A percentile compares a stretch with the other conserved stretches of the same genome.
These are phyloP conservation scores for Fusarium sp. DNA, from an alignment of 2,329 filamentous ascomycete species.

Conservation along the genomic window DNA sequence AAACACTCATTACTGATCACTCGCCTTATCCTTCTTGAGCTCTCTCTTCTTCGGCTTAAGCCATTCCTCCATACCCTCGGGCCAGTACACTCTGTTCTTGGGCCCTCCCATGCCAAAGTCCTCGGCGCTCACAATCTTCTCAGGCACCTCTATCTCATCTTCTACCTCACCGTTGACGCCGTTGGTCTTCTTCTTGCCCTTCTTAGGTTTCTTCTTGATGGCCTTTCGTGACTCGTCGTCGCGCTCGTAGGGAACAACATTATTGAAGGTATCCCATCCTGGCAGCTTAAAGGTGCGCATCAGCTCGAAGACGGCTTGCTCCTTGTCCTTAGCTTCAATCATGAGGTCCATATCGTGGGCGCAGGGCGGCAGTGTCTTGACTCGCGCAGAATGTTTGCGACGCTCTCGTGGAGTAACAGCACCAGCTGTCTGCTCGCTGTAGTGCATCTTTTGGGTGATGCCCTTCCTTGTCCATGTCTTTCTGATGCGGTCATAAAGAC, in stretches of 20 bases:
- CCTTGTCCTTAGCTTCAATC: slow-evolving; percentile 99
- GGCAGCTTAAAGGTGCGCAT: slow-evolving; percentile 91
- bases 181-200: slow-evolving; percentile 52
- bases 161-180: slow-evolving; percentile 52
- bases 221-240: slow-evolving; percentile 75
- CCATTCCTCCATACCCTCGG: slow-evolving; percentile 90
- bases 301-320: slow-evolving; percentile 94
- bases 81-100: slow-evolving; percentile 89
- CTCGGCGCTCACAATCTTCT: slow-evolving; percentile 68
- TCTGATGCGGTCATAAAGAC: slow-evolving; percentile 79
- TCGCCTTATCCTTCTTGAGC: slow-evolving; percentile 58
- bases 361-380: slow-evolving; percentile 85
- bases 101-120: slow-evolving; percentile 90
- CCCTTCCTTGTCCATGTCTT: slow-evolving; percentile 86
- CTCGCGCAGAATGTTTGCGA: slow-evolving; percentile 86
- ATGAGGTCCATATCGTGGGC: slow-evolving; percentile 90
- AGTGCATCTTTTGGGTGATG: slow-evolving; percentile 97
- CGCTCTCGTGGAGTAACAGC: slow-evolving; percentile 83
- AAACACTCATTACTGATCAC: slow-evolving; percentile 44
- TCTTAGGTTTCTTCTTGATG: slow-evolving; percentile 54
- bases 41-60: slow-evolving; percentile 82
- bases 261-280: slow-evolving; percentile 79
- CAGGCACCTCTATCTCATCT: slow-evolving; percentile 51
- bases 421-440: slow-evolving; percentile 75
- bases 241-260: slow-evolving; percentile 81